Percentiles rank a stretch among this genome's conserved stretches.
Evolutionary conservation across 441 rosid species (phyloP).

Genomic region (Gossypium trilobum): DNA sequence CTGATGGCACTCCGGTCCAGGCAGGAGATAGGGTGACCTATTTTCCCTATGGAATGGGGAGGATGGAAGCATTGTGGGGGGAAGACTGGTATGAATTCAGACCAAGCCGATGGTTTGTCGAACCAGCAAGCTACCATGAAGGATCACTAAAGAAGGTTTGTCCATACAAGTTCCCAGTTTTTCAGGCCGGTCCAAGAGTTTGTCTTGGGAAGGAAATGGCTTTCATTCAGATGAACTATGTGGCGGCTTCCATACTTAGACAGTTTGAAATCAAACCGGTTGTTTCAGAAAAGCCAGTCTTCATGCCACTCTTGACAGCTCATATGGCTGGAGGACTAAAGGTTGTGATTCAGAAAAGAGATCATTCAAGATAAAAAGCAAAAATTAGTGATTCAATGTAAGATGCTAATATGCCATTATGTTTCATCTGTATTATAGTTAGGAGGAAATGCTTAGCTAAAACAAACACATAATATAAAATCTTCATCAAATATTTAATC

Average conservation of each 20-base stretch:
- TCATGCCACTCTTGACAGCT: constrained; percentile 66
- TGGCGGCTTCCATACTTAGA: constrained; percentile 46
- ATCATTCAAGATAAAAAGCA: constrained; percentile 15
- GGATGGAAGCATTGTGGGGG: constrained; percentile 53
- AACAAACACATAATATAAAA: background rate
- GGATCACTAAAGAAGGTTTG: constrained; percentile 29
- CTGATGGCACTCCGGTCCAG: constrained; percentile 39
- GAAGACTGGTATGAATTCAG: constrained; percentile 36
- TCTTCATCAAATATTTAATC: constrained; percentile 7
- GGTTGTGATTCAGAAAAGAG: constrained; percentile 44
- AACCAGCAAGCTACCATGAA: background rate
- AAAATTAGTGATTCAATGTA: background rate
- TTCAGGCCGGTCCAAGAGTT: constrained; percentile 58
- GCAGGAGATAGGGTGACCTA: constrained; percentile 39
- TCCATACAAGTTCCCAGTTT: constrained; percentile 43
- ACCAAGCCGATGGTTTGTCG: constrained; percentile 41
- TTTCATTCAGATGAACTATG: constrained; percentile 45
- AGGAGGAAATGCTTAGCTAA: constrained; percentile 1
- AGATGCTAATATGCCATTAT: constrained; percentile 19
- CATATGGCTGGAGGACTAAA: constrained; percentile 79
- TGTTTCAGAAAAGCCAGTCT: constrained; percentile 30
- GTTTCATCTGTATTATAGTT: constrained; percentile 8
- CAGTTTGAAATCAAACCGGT: constrained; percentile 41
- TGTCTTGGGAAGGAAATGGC: constrained; percentile 62
- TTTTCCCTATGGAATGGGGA: constrained; percentile 50